These are phyloP conservation scores for Trichoderma guizhouense DNA, from an alignment of 2,329 filamentous ascomycete species.

Conservation along the genomic window DNA sequence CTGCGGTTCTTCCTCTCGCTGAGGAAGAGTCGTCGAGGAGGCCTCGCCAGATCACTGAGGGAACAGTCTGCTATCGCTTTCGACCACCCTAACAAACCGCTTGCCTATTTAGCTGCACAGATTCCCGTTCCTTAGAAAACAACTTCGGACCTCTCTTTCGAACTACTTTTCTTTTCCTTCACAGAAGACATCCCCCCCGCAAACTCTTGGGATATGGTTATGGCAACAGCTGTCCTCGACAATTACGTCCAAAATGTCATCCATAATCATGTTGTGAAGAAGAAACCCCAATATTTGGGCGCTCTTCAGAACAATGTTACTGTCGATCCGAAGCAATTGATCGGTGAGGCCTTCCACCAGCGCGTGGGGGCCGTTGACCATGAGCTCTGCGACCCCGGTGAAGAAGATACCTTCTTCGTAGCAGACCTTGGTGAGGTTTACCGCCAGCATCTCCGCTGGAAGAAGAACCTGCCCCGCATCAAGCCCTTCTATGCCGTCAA, in stretches of 20 bases:
- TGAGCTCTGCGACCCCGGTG: conserved; percentile 83
- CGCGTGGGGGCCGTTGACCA: conserved; percentile 82
- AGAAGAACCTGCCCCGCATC: conserved; percentile 85
- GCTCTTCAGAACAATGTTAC: conserved; percentile 40
- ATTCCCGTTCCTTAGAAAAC: conserved; percentile 9
- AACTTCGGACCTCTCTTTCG: conserved; percentile 7
- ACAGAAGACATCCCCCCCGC: conserved; percentile 9
- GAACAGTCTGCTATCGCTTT: conserved; percentile 90
- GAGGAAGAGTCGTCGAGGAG: conserved; percentile 99
- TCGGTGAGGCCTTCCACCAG: conserved; percentile 81
- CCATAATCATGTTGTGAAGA: conserved; percentile 47
- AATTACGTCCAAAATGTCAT: conserved; percentile 49
- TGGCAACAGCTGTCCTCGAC: conserved; percentile 60
- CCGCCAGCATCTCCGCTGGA: conserved; percentile 97
- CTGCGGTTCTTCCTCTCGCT: conserved; percentile 97
- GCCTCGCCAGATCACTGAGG: conserved; percentile 88
- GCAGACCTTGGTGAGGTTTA: conserved; percentile 98
- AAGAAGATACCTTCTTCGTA: conserved; percentile 97
- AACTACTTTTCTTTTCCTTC: background rate
- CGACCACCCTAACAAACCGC: conserved; percentile 84
- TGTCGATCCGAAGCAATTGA: conserved; percentile 68
- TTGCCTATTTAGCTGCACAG: conserved; percentile 28
- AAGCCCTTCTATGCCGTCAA: conserved; percentile 99
- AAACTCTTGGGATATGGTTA: conserved; percentile 55
- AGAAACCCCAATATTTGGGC: conserved; percentile 41